These are phyloP conservation scores for Ophiocordyceps camponoti-floridani DNA, from an alignment of 2,329 filamentous ascomycete genomes.

Conservation along the genomic window DNA sequence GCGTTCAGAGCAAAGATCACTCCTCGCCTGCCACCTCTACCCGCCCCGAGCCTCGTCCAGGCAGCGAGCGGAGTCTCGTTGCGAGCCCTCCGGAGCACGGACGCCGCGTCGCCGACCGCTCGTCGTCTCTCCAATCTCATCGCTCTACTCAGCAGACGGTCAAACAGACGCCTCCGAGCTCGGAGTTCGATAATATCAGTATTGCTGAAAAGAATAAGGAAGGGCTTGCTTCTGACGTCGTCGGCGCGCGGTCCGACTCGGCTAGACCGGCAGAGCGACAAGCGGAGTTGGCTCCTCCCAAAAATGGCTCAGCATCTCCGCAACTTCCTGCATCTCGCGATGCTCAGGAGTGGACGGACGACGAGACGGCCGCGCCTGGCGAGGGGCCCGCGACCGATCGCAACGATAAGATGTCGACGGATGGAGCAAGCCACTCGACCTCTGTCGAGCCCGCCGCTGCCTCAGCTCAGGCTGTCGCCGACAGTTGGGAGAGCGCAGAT, in stretches of 20 bases:
- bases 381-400: constrained; percentile 5
- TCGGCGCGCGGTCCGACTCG: constrained; percentile 14
- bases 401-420: constrained; percentile 25
- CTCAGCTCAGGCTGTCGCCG: constrained; percentile 42
- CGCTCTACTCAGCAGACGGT: constrained; percentile 8
- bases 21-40: constrained; percentile 19
- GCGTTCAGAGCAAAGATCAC: constrained; percentile 32
- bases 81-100: constrained; percentile 24
- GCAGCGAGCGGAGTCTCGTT: constrained; percentile 23
- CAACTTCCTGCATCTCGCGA: neutral
- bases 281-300: neutral
- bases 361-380: constrained; percentile 1
- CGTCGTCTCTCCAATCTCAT: constrained; percentile 12
- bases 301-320: neutral
- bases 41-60: constrained; percentile 18
- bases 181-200: constrained; percentile 12
- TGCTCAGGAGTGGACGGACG: neutral
- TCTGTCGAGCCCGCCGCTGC: constrained; percentile 25
- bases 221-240: constrained; percentile 35
- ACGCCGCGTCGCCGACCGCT: constrained; percentile 18
- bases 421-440: neutral
- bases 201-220: constrained; percentile 42
- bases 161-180: constrained; percentile 11
- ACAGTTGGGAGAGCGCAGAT: constrained; percentile 83
- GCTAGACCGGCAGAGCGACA: neutral